Evolutionary conservation across 2,329 filamentous ascomycete species (phyloP).

Genomic region (Alternaria incomplexa): DNA sequence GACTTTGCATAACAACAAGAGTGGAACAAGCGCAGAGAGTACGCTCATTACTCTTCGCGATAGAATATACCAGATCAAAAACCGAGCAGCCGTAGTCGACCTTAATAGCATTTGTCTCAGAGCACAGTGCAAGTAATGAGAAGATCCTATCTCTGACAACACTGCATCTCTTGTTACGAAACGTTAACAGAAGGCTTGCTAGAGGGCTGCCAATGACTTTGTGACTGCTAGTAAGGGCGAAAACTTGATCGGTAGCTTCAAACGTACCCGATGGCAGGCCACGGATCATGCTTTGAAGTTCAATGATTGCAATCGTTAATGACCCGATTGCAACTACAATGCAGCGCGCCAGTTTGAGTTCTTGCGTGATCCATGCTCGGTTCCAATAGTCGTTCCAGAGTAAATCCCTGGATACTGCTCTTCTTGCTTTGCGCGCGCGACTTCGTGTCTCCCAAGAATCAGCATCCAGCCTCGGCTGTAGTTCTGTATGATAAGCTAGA

Average conservation of each 20-base stretch:
- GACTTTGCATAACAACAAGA: neutral
- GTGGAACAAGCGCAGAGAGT: neutral
- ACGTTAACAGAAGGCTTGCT: neutral
- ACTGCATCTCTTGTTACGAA: neutral
- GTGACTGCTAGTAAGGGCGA: neutral
- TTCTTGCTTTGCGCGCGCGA: neutral
- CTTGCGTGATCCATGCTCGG: neutral
- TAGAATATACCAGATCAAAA: neutral
- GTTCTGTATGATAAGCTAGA: neutral
- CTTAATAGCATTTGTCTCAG: neutral
- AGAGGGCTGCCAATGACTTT: neutral
- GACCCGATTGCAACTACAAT: neutral
- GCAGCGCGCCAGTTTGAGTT: neutral
- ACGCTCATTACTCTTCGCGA: neutral
- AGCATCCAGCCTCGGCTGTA: too few relatives aligned
- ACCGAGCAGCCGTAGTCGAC: neutral
- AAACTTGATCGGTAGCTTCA: neutral
- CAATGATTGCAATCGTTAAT: neutral
- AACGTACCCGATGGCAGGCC: too few relatives aligned
- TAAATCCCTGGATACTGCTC: neutral
- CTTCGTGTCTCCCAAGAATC: too few relatives aligned
- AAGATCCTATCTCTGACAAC: neutral
- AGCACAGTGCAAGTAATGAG: neutral
- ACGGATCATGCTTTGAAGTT: neutral
- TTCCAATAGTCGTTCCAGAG: neutral